Evolutionary conservation across 2,329 filamentous ascomycete species (phyloP).

Genomic region (Gyromitra esculenta): DNA sequence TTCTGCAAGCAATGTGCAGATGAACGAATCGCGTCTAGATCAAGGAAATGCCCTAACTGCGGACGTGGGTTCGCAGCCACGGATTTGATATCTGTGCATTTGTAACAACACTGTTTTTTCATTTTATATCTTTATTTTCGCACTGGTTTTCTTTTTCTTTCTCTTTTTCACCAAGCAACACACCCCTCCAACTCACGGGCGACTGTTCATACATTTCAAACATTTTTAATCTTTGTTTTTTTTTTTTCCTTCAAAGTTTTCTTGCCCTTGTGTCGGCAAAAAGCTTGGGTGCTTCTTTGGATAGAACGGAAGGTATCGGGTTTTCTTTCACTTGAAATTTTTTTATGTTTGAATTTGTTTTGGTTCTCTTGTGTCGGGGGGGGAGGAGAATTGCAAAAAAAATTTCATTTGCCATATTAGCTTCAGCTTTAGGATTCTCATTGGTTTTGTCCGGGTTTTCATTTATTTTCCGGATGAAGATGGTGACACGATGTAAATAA

Average conservation of each 20-base stretch:
- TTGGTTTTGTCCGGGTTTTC: conserved; percentile 6
- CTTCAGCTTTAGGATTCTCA: conserved; percentile 12
- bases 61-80: conserved; percentile 88
- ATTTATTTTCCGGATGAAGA: conserved; percentile 21
- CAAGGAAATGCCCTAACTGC: conserved; percentile 95
- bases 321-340: conserved; percentile 46
- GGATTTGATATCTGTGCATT: conserved; percentile 81
- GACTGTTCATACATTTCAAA: conserved; percentile 39
- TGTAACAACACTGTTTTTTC: conserved; percentile 57
- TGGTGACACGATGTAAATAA: conserved; percentile 45
- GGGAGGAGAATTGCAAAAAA: conserved; percentile 29
- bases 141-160: not conserved
- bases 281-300: conserved; percentile 50
- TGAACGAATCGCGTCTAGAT: conserved; percentile 85
- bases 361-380: conserved; percentile 26
- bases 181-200: conserved; percentile 22
- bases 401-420: conserved; percentile 27
- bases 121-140: conserved; percentile 25
- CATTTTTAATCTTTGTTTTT: conserved; percentile 47
- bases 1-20: conserved; percentile 93
- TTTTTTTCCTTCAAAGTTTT: conserved; percentile 10
- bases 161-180: conserved; percentile 11
- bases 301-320: conserved; percentile 51
- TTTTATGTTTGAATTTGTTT: conserved; percentile 36
- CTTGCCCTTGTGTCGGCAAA: conserved; percentile 40